These are phyloP conservation scores for Macrolepiota fuliginosa DNA, from an alignment of 768 basidiomycete species.

Conservation along the genomic window DNA sequence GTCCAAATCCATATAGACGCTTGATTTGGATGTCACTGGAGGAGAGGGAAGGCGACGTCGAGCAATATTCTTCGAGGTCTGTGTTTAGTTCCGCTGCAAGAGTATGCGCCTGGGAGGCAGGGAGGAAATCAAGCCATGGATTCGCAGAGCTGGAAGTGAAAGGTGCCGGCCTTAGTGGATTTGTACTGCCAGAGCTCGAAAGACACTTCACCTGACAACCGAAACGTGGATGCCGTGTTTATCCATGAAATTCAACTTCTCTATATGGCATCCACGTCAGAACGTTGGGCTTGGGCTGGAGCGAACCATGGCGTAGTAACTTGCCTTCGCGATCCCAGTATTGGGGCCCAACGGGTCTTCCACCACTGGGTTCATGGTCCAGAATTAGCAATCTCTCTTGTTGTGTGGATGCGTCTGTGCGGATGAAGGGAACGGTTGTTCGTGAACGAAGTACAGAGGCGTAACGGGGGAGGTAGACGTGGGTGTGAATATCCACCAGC, in stretches of 20 bases:
- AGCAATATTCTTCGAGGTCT: conserved; percentile 79
- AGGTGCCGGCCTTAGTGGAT: too few species aligned
- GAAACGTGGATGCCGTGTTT: conserved; percentile 77
- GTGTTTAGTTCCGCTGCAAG: conserved; percentile 72
- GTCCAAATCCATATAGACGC: conserved; percentile 80
- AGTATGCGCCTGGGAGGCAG: conserved; percentile 59
- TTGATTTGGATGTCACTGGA: conserved; percentile 38
- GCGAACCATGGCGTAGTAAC: background rate
- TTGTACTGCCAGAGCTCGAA: background rate
- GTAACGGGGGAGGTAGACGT: conserved; percentile 82
- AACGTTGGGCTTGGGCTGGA: background rate
- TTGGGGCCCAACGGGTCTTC: conserved; percentile 79
- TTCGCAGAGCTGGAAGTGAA: conserved; percentile 65
- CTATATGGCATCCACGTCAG: conserved; percentile 18
- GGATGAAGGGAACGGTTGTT: conserved; percentile 63
- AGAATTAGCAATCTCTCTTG: conserved; percentile 73
- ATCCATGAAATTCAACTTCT: conserved; percentile 86
- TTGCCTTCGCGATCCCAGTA: conserved; percentile 65
- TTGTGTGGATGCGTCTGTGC: conserved; percentile 41
- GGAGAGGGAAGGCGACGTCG: conserved; percentile 49
- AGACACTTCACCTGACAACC: conserved; percentile 58
- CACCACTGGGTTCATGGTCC: conserved; percentile 76
- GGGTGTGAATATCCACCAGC: conserved; percentile 82
- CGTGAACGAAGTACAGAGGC: conserved; percentile 66
- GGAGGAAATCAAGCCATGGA: conserved; percentile 89